These are phyloP conservation scores for Globisporangium sylvaticum DNA, from an alignment of 352 stramenopile genomes.

Conservation along the genomic window DNA sequence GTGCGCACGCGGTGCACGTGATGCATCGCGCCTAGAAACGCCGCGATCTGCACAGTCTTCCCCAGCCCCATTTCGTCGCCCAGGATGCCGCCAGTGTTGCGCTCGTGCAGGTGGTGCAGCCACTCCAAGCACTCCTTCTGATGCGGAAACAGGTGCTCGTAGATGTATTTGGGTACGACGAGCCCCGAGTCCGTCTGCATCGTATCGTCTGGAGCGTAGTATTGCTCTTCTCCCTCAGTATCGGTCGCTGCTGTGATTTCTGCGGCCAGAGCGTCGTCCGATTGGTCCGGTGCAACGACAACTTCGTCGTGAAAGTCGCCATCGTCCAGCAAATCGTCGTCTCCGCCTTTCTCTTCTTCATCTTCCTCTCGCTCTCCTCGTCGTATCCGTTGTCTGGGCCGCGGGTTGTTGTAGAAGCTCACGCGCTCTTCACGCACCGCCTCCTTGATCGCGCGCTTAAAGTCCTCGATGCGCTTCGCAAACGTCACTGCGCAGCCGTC, in stretches of 20 bases:
- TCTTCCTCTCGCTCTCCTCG: neutral
- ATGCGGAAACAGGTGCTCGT: conserved; percentile 89
- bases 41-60: conserved; percentile 94
- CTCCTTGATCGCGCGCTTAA: conserved; percentile 24
- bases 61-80: conserved; percentile 95
- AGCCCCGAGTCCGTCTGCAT: conserved; percentile 63
- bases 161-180: conserved; percentile 62
- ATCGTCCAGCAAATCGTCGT: conserved; percentile 24
- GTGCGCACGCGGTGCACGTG: conserved; percentile 46
- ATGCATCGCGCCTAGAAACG: conserved; percentile 81
- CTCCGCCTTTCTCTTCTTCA: conserved; percentile 5
- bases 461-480: conserved; percentile 23
- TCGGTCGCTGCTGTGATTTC: neutral
- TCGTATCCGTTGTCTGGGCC: neutral
- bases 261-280: neutral
- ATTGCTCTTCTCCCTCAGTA: conserved; percentile 10
- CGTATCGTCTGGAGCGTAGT: conserved; percentile 48
- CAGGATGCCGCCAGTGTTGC: conserved; percentile 96
- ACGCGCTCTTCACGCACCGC: conserved; percentile 20
- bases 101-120: conserved; percentile 95
- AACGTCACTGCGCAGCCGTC: conserved; percentile 30
- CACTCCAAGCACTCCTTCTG: conserved; percentile 94
- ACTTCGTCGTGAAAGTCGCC: conserved; percentile 34
- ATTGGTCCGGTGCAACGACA: neutral
- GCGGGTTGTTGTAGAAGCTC: conserved; percentile 49